These are phyloP conservation scores for Taphrina pruni DNA, from an alignment of 1,139 yeast species.

Conservation along the genomic window DNA sequence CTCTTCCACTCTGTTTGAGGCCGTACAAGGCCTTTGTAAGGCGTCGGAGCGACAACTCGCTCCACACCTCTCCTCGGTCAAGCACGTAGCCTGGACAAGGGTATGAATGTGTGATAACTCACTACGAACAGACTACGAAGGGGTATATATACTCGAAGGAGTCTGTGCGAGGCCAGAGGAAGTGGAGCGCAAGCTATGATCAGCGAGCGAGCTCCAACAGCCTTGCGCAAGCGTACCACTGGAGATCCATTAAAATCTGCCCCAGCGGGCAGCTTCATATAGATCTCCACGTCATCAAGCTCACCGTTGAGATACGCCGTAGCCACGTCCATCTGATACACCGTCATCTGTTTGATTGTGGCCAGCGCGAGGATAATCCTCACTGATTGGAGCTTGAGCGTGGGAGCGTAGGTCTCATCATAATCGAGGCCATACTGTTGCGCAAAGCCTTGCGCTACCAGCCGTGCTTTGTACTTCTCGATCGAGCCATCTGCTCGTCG, in stretches of 20 bases:
- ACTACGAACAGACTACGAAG: too few species aligned
- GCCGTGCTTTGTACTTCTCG: slow-evolving; percentile 41
- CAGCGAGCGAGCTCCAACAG: too few species aligned
- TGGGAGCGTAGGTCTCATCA: slow-evolving; percentile 1
- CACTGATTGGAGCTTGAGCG: neutral
- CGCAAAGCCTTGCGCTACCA: slow-evolving; percentile 43
- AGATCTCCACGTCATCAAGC: neutral
- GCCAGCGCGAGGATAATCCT: neutral
- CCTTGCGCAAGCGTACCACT: neutral
- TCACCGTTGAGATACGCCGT: slow-evolving; percentile 7
- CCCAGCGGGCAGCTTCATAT: slow-evolving; percentile 2
- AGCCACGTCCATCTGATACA: slow-evolving; percentile 1
- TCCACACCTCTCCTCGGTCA: too few species aligned
- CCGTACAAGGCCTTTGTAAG: slow-evolving; percentile 16
- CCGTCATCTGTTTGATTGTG: neutral
- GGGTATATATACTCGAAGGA: too few species aligned
- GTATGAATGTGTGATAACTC: too few species aligned
- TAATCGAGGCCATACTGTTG: slow-evolving; percentile 34
- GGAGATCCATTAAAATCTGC: neutral
- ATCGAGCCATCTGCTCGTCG: slow-evolving; percentile 30
- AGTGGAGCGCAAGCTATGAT: too few species aligned
- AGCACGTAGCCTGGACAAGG: too few species aligned
- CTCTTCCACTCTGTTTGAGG: slow-evolving; percentile 27
- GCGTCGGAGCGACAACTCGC: too few species aligned
- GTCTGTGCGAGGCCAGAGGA: too few species aligned